Percentiles rank a stretch among this genome's conserved stretches.
These are phyloP conservation scores for Aaosphaeria pasadenensis DNA, from an alignment of 2,329 filamentous ascomycete species.

Conservation along the genomic window DNA sequence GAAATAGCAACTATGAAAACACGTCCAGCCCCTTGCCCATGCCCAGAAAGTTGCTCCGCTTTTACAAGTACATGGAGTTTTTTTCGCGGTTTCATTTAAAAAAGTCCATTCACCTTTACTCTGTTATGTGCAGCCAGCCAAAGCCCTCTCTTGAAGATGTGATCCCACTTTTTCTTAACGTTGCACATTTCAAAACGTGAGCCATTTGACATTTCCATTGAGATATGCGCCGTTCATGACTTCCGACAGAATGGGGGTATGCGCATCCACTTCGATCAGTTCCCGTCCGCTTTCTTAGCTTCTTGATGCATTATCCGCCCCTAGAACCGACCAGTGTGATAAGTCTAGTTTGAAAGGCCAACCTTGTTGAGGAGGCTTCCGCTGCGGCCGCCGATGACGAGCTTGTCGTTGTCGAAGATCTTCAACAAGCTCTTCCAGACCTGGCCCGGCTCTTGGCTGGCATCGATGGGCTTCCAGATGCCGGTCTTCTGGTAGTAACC, in stretches of 20 bases:
- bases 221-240: too few species aligned
- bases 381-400: conserved; percentile 34
- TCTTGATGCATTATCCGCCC: too few species aligned
- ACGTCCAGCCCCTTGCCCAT: conserved; percentile 4
- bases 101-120: background rate
- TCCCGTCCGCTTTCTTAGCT: too few species aligned
- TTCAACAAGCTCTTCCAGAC: conserved; percentile 92
- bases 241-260: too few species aligned
- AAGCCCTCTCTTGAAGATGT: background rate
- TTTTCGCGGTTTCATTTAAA: too few species aligned
- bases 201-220: background rate
- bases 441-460: conserved; percentile 90
- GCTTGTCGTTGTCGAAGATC: conserved; percentile 68
- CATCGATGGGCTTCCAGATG: conserved; percentile 95
- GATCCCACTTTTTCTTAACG: too few species aligned
- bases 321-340: too few species aligned
- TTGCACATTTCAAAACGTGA: background rate
- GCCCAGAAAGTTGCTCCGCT: conserved; percentile 7
- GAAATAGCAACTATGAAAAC: background rate
- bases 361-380: conserved; percentile 53
- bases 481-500: conserved; percentile 96
- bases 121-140: conserved; percentile 18
- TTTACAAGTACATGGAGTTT: conserved; percentile 18
- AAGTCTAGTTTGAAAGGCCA: conserved; percentile 49
- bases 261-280: too few species aligned